These are phyloP conservation scores for Fallopia convolvulus DNA, from an alignment of 148 eudicot species.

Conservation along the genomic window DNA sequence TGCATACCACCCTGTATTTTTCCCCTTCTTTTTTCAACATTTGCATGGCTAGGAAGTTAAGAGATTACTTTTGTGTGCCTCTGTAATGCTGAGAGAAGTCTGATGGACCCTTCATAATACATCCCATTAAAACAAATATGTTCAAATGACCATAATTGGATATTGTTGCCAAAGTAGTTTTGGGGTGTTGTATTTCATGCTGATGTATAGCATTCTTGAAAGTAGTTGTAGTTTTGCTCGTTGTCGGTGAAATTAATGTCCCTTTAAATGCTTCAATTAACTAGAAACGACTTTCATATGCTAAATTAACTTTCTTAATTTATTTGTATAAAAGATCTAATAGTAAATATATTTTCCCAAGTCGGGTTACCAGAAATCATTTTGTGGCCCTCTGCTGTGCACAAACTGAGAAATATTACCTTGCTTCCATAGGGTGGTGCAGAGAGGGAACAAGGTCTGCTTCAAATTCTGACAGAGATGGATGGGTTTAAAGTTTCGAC, in stretches of 20 bases:
- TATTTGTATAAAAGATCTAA: not conserved
- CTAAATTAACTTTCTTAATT: not conserved
- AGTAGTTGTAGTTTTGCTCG: not conserved
- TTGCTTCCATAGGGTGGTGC: conserved; percentile 65
- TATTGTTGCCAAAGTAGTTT: not conserved
- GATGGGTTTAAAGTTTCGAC: conserved; percentile 88
- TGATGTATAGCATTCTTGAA: not conserved
- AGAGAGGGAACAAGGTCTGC: conserved; percentile 95
- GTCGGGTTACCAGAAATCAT: not conserved
- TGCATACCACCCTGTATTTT: not conserved
- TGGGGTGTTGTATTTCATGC: not conserved
- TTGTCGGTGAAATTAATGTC: not conserved
- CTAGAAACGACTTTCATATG: not conserved
- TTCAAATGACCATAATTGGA: not conserved
- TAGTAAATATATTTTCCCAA: not conserved
- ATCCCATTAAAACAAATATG: not conserved
- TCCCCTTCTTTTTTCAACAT: not conserved
- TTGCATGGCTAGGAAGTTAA: not conserved
- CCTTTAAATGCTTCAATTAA: not conserved
- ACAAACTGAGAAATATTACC: conserved; percentile 5
- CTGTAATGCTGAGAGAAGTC: not conserved
- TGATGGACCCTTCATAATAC: not conserved
- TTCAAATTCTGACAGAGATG: conserved; percentile 91
- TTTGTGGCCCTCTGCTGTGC: not conserved
- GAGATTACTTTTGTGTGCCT: not conserved